Evolutionary conservation across 78 protist species (phyloP).

Genomic region (Creolimax fragrantissima): DNA sequence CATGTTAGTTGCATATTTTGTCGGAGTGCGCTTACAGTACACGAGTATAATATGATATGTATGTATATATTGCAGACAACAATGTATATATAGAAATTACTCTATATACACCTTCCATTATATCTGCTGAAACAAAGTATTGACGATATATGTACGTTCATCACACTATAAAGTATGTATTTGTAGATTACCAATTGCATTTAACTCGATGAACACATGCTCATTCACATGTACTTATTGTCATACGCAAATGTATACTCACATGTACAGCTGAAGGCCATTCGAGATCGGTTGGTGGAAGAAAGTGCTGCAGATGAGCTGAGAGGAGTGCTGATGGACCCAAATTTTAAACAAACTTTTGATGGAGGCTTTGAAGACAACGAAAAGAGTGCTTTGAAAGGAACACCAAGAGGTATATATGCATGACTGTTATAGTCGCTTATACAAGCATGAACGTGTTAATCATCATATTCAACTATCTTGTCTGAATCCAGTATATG

Average conservation of each 20-base stretch:
- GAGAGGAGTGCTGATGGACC: neutral
- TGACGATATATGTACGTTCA: no score
- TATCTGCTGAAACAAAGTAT: no score
- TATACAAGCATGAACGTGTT: neutral
- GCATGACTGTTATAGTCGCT: no score
- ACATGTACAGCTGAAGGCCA: neutral
- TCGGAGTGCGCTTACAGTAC: no score
- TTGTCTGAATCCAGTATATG: neutral
- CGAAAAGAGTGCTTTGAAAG: neutral
- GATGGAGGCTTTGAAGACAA: neutral
- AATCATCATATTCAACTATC: neutral
- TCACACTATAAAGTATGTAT: no score
- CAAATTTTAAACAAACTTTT: neutral
- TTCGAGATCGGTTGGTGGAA: neutral
- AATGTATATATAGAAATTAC: no score
- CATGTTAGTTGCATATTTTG: no score
- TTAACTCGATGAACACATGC: neutral
- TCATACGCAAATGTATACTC: neutral
- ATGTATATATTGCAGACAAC: no score
- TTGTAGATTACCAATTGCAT: neutral
- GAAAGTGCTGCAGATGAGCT: neutral
- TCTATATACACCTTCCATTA: no score
- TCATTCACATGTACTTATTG: neutral
- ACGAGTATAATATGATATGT: neutral
- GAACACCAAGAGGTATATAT: neutral